phyloP scores from a whole-genome alignment of 495 filamentous ascomycete species.

The Cercophora scortea region DNA sequence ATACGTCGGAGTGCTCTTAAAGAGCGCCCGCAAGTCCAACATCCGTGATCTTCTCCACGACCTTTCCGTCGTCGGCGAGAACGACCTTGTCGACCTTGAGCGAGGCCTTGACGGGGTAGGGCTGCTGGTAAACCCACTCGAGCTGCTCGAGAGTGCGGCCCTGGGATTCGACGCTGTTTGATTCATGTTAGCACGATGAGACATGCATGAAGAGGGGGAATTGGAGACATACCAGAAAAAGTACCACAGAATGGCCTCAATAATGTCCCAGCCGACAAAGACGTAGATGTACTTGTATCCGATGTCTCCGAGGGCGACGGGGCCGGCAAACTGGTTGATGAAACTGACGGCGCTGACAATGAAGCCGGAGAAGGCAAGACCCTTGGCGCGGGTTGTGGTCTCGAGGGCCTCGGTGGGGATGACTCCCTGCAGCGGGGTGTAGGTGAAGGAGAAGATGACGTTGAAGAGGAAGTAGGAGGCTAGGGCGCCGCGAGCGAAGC shows the following conservation, averaged over 20 bases:
- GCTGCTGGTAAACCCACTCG: slow-evolving; percentile 43
- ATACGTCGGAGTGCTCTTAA: no score
- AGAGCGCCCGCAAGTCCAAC: no score
- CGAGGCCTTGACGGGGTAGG: slow-evolving; percentile 42
- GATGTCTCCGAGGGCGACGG: slow-evolving; percentile 41
- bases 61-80: slow-evolving; percentile 41
- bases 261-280: slow-evolving; percentile 38
- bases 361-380: slow-evolving; percentile 38
- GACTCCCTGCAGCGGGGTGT: slow-evolving; percentile 51
- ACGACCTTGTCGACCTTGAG: slow-evolving; percentile 47
- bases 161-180: slow-evolving; percentile 37
- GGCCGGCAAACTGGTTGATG: slow-evolving; percentile 45
- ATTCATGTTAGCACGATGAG: background rate
- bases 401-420: slow-evolving; percentile 51
- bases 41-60: slow-evolving; percentile 40
- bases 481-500: slow-evolving; percentile 34
- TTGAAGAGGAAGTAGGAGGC: slow-evolving; percentile 52
- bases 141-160: slow-evolving; percentile 45
- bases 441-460: slow-evolving; percentile 51
- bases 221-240: slow-evolving; percentile 34
- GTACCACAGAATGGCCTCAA: slow-evolving; percentile 40
- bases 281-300: slow-evolving; percentile 43
- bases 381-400: slow-evolving; percentile 44
- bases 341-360: slow-evolving; percentile 36
- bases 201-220: background rate